Conservation (phyloP, 2,329 filamentous ascomycete genomes). For the Didymosphaeria variabile region DNA sequence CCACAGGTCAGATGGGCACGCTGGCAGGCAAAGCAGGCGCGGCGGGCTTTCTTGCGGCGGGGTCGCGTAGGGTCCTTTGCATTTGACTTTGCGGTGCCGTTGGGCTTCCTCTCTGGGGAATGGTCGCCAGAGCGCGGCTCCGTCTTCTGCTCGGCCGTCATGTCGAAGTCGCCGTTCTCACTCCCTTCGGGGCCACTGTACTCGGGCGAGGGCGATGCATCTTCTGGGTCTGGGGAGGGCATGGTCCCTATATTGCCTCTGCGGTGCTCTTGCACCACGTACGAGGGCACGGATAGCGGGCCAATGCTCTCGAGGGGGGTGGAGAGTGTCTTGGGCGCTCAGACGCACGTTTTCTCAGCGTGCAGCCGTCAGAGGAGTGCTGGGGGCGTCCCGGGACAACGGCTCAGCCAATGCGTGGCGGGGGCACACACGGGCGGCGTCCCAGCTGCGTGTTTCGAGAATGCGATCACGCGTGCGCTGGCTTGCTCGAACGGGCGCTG, state of each 20-base stretch:
- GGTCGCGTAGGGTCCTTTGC: slow-evolving; percentile 91
- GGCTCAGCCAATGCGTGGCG: slow-evolving; percentile 49
- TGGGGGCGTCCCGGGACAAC: slow-evolving; percentile 42
- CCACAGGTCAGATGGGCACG: slow-evolving; percentile 97
- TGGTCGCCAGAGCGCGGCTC: slow-evolving; percentile 50
- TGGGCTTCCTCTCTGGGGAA: slow-evolving; percentile 41
- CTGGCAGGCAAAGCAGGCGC: slow-evolving; percentile 97
- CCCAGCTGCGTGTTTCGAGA: slow-evolving; percentile 53
- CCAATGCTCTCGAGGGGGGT: neutral
- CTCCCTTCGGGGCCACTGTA: slow-evolving; percentile 53
- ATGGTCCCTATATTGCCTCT: slow-evolving; percentile 53
- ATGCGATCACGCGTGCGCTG: slow-evolving; percentile 53
- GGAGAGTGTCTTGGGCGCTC: neutral
- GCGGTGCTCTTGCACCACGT: slow-evolving; percentile 32
- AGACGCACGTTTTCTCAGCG: slow-evolving; percentile 52
- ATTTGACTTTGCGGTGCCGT: slow-evolving; percentile 47
- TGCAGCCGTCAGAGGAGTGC: slow-evolving; percentile 50
- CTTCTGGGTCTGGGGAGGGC: slow-evolving; percentile 58
- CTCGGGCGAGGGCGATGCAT: slow-evolving; percentile 58
- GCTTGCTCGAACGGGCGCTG: slow-evolving; percentile 47
- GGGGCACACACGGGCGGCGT: slow-evolving; percentile 41
- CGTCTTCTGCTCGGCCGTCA: slow-evolving; percentile 54
- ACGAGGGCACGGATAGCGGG: slow-evolving; percentile 15
- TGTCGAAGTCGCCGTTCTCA: slow-evolving; percentile 49
- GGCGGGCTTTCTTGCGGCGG: slow-evolving; percentile 91